phyloP scores from a whole-genome alignment of 495 filamentous ascomycete genomes.

The Neurospora terricola region DNA sequence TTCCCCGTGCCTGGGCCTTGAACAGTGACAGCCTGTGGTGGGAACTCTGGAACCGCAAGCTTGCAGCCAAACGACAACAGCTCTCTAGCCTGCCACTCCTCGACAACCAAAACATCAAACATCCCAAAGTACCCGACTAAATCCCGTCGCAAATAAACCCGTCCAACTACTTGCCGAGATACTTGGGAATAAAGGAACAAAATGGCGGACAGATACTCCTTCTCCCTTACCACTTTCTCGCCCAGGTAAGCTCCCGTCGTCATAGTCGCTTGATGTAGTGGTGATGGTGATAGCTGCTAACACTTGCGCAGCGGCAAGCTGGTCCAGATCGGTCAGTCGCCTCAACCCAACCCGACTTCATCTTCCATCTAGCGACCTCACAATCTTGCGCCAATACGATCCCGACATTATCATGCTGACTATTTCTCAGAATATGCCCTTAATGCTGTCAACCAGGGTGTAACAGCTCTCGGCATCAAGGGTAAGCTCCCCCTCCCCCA shows the following conservation, averaged over 20 bases:
- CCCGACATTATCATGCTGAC: constrained; percentile 3
- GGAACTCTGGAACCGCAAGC: constrained; percentile 9
- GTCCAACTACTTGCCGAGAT: not conserved
- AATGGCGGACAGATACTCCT: constrained; percentile 99
- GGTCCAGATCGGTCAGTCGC: constrained; percentile 62
- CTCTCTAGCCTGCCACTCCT: constrained; percentile 4
- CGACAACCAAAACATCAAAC: constrained; percentile 3
- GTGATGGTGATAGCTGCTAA: constrained; percentile 32
- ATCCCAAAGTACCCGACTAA: constrained; percentile 1
- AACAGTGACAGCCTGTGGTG: constrained; percentile 9
- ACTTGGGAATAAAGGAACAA: constrained; percentile 7
- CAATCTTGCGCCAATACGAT: not conserved
- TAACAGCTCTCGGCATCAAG: constrained; percentile 97
- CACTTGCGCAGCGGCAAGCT: constrained; percentile 71
- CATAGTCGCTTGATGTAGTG: constrained; percentile 3
- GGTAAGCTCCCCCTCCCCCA: constrained; percentile 38
- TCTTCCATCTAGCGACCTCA: not conserved
- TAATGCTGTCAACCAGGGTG: constrained; percentile 97
- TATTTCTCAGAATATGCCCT: constrained; percentile 80
- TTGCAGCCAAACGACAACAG: constrained; percentile 10
- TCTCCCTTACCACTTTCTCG: constrained; percentile 98
- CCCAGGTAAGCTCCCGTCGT: constrained; percentile 64
- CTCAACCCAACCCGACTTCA: not conserved
- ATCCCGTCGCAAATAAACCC: not conserved
- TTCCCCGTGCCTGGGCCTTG: constrained; percentile 16